Base-by-base conservation (phyloP, 305 asterid species). In the Ruellia speciosa region DNA sequence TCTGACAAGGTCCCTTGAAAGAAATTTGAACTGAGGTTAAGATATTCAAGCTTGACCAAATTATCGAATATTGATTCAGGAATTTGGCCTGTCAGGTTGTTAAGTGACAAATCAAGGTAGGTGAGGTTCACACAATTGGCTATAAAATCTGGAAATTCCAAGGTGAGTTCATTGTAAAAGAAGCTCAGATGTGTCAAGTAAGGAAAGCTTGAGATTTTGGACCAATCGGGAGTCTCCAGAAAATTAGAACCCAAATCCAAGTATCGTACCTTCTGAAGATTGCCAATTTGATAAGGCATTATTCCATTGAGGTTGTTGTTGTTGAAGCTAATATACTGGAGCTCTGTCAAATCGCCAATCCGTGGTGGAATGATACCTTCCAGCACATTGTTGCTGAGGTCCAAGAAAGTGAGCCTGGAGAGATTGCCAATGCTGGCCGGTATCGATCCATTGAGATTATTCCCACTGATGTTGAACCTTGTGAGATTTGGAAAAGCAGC, bases 141-240 rank as follows among this genome's bases (percentile, higher is more conserved):
- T 66, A 77, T 59, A 18, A 81, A 82, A 35, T 39, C 66, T 13
- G 89, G 88, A 24, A 81, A 79, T 59, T 37, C 77, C 11, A 49
- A 53, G 12, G 58, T 63, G 50, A 79, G 77, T 4, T 47, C 52
- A 50, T 79, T 81, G 69, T 12, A 52, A 20, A n/a, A 40, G 15
- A 82, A 64, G 48, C 64, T 61, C 47, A 79, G 75, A 55, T 70
- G 70, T 0, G 48, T 70, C 60, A 82, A 50, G 0, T 14, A 19
- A 14, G 84, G 86, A 56, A 82, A 66, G 50, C 63, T 17, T 6
- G 58, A 54, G 16, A 82, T 18, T 56, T 28, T 64, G 12, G 81
- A 79, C 89, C 90, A 79, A 5, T 75, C 66, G n/a, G 88, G 71
- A 52, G 76, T n/a, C 24, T 61, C 41, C 46, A 81, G 43, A 74